A percentile compares a stretch with the other conserved stretches of the same genome.
Evolutionary conservation across 495 filamentous ascomycete species (phyloP).

Genomic region (Aspergillus asperescens): DNA sequence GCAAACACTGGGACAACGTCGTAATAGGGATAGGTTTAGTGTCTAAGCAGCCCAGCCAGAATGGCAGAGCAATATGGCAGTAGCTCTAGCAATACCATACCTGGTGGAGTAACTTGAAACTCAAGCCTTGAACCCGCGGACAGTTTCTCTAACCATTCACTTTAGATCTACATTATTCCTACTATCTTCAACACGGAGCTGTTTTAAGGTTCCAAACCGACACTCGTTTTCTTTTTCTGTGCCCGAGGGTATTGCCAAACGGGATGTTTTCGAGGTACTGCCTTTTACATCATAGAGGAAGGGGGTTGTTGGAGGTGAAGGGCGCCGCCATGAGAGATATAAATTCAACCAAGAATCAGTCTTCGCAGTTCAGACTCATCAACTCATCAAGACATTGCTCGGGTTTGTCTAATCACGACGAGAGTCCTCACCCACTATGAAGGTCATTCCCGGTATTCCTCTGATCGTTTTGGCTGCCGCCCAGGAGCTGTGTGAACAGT

Average conservation of each 20-base stretch:
- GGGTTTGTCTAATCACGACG: not conserved
- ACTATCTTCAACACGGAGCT: not conserved
- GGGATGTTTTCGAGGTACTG: not conserved
- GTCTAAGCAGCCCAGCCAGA: not conserved
- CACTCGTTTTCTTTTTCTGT: not conserved
- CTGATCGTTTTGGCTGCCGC: conserved; percentile 7
- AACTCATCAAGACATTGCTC: not conserved
- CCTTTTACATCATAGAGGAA: not conserved
- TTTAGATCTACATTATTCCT: not conserved
- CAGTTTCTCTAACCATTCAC: too few relatives aligned
- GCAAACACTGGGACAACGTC: not conserved
- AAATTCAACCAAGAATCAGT: not conserved
- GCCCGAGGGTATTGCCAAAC: not conserved
- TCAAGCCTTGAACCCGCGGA: too few relatives aligned
- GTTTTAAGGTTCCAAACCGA: not conserved
- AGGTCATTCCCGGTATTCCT: not conserved
- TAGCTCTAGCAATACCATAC: too few relatives aligned
- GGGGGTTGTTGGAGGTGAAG: not conserved
- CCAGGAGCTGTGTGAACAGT: conserved; percentile 36
- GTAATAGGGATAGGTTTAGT: not conserved
- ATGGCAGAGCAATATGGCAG: not conserved
- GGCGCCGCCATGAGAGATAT: not conserved
- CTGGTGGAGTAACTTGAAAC: too few relatives aligned
- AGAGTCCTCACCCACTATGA: conserved; percentile 4
- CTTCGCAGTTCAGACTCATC: not conserved